Evolutionary conservation across 2,329 filamentous ascomycete genomes (phyloP), one percentile per base, ranked within the genome.

Genomic region (Alternaria ethzedia): DNA sequence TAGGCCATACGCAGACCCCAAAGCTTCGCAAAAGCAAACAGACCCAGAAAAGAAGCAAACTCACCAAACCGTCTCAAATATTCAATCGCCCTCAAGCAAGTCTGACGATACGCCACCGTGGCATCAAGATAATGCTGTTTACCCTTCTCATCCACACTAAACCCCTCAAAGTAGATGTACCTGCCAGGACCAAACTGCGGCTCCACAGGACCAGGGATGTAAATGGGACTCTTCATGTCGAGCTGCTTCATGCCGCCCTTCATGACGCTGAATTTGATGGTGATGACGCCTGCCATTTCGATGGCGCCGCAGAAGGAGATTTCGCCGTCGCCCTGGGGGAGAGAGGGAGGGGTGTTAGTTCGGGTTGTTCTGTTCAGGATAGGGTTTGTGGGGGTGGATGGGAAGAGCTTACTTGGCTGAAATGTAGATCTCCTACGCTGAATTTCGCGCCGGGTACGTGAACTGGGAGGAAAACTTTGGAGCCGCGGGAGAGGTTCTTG

Each of bases 221-320:
- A 97, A 56, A 97, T 91, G 0, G 94, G 94, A 7, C 88, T 91
- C 79, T 93, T 94, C 82, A 96, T 89, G 0, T 86, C 90, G 56
- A 97, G 81, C 32, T 93, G 86, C 47, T 84, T 85, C 75, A 96
- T 86, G 20, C 94, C 94, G 68, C 88, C 86, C 79, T 96, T 96
- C 84, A 97, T 89, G 15, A 97, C 91, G 54, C 88, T 89, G 83
- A 97, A 94, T 74, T 96, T 97, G 80, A 97, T 87, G 3, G 94
- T 97, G 71, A 97, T 97, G 46, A 93, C 84, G 5, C 94, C 94
- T 0, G 94, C 93, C 92, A 97, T 97, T 79, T 97, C 94, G 72
- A 97, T 97, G 6, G 94, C 94, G 20, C 80, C 80, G 54, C 83
- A 85, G 73, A 86, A 97, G 3, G 89, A 93, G 63, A 97, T 96